These are phyloP conservation scores for Exobasidium rhododendri DNA, from an alignment of 1,284 basidiomycete species.

Conservation along the genomic window DNA sequence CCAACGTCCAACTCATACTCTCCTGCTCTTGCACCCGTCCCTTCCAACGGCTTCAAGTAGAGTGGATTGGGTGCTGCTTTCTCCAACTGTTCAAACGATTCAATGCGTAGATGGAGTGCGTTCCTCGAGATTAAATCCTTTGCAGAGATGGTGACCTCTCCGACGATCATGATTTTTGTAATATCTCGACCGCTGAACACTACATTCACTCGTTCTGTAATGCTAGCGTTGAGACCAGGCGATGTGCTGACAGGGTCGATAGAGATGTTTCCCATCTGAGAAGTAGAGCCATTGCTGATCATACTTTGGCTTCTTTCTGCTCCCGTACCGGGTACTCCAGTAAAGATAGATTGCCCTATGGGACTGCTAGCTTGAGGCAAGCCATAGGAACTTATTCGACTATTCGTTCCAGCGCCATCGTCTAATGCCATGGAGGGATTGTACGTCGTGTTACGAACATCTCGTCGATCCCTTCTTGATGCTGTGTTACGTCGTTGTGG, in stretches of 20 bases:
- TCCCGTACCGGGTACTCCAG: conserved; percentile 27
- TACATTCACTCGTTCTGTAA: conserved; percentile 60
- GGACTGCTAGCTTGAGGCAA: conserved; percentile 1
- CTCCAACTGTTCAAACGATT: conserved; percentile 58
- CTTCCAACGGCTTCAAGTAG: conserved; percentile 57
- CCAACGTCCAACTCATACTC: conserved; percentile 59
- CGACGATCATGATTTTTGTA: conserved; percentile 58
- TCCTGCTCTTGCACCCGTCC: conserved; percentile 54
- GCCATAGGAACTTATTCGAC: background rate
- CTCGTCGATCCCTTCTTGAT: conserved; percentile 57
- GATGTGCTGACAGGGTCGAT: conserved; percentile 1
- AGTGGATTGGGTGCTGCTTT: conserved; percentile 60
- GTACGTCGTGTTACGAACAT: conserved; percentile 58
- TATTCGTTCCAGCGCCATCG: background rate
- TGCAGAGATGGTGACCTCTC: conserved; percentile 57
- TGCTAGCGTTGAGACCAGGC: conserved; percentile 55
- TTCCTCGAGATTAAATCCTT: conserved; percentile 17
- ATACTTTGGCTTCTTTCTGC: conserved; percentile 36
- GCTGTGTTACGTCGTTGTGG: conserved; percentile 54
- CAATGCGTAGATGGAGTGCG: conserved; percentile 56
- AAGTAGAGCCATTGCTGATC: conserved; percentile 29
- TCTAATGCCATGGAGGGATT: conserved; percentile 25
- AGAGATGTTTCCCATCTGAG: conserved; percentile 10
- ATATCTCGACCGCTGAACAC: conserved; percentile 56
- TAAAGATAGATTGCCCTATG: conserved; percentile 18